Base-by-base conservation (phyloP, 192 early-diverging fungal species). In the Lunasporangiospora selenospora region DNA sequence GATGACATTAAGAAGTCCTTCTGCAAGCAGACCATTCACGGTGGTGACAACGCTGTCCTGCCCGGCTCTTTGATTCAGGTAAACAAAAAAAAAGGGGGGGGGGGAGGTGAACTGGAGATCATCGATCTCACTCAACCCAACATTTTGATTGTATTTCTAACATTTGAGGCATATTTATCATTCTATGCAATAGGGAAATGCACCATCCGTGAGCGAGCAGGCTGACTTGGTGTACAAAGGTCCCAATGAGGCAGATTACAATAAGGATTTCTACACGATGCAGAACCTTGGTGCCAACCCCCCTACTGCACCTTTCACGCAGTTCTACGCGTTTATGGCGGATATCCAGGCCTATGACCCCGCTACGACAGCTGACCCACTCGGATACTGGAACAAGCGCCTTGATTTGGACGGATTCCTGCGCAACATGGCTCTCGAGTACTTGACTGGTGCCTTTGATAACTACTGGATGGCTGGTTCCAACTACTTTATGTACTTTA, bases 371-470 rank as follows among this genome's bases (percentile, higher is more conserved):
- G n/a, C 67, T 10, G 45, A 66, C 23, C 63, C 58, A n/a, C 21
- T 77, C 19, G 38, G 11, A 0, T 53, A 63, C 46, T 81, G 76
- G 76, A 64, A 36, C 45, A 13, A 27, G 6, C 47, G 65, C 8
- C 9, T 82, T 46, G 81, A 82, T 12, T 31, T 76, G 15, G 81
- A 82, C 26, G 58, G 77, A 38, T 82, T 76, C 55, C 51, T 82
- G 21, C 81, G 81, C 31, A 73, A 71, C 59, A 82, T 82, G 77
- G 81, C 79, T 19, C 47, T 82, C 12, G 81, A 82, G 58, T 82
- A 77, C 53, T 53, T 82, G 9, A 73, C 71, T 26, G 81, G 70
- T 36, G 47, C 53, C 43, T 82, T 78, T 58, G 81, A 82, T 52
- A 76, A 69, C 32, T 82, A 82, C 55, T 82, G 81, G 81, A 69